Base-by-base conservation (phyloP, 768 basidiomycete species). In the Lentinula lateritia region DNA sequence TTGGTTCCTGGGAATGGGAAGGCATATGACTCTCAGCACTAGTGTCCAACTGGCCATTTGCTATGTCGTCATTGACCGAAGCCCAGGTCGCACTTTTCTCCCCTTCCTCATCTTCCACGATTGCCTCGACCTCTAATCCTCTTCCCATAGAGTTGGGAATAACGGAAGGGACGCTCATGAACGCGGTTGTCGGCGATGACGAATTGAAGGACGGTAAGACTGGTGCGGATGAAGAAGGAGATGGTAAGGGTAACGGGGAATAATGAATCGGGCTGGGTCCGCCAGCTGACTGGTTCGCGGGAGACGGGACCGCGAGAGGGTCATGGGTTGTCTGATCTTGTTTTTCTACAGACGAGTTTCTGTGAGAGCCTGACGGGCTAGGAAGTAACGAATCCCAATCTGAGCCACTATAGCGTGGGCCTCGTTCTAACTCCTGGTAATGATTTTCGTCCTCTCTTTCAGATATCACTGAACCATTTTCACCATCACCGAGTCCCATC, bases 71-170 rank as follows among this genome's bases (percentile, higher is more conserved):
- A 46, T n/a, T 32, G 7, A 9, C n/a, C 7, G 52, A 52, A 23
- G 28, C 32, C 18, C 45, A n/a, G 18, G 28, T 46, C 2, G 56
- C 56, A 48, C 16, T 58, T 48, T 43, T 39, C 46, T 62, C 61
- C 20, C 43, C 55, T 57, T 62, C 61, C 43, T 57, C 54, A 10
- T 62, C 61, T 41, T 62, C 61, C 20, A 45, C 61, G 35, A 62
- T 62, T 15, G 55, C 41, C 15, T 58, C 55, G 13, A 5, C 36
- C 12, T n/a, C 36, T 23, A 54, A 16, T 7, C 50, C 50, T 41
- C 38, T 54, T n/a, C 53, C n/a, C 28, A 54, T 18, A 1, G 53
- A 5, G 1, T 16, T 39, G 16, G 53, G 18, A 7, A 54, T 20
- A 16, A 20, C n/a, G 10, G 53, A 38, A n/a, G 38, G 6, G 2